Evolutionary conservation across 2,329 filamentous ascomycete genomes (phyloP).

Genomic region (Pestalotiopsis sp.): DNA sequence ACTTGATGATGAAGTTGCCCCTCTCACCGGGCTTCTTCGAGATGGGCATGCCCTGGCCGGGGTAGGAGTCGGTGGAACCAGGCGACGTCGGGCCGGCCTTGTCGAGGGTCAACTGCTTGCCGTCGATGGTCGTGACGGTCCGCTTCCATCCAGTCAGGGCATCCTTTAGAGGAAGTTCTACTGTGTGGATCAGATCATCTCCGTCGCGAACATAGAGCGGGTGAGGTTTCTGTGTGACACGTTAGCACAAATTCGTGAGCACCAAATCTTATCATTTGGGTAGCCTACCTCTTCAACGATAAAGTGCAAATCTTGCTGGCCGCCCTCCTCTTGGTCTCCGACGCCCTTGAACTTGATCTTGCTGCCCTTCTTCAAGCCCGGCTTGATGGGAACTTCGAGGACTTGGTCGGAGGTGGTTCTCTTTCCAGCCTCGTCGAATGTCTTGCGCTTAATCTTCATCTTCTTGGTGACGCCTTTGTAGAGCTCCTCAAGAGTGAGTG

Average conservation of each 20-base stretch:
- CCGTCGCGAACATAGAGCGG: slow-evolving; percentile 83
- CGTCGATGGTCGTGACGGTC: slow-evolving; percentile 92
- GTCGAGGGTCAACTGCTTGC: slow-evolving; percentile 78
- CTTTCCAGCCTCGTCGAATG: slow-evolving; percentile 84
- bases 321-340: slow-evolving; percentile 96
- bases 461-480: slow-evolving; percentile 90
- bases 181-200: slow-evolving; percentile 78
- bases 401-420: slow-evolving; percentile 86
- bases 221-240: slow-evolving; percentile 73
- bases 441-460: slow-evolving; percentile 98
- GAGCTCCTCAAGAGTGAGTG: slow-evolving; percentile 84
- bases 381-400: slow-evolving; percentile 92
- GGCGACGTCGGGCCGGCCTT: slow-evolving; percentile 86
- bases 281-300: slow-evolving; percentile 86
- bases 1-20: slow-evolving; percentile 85
- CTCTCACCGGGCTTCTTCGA: slow-evolving; percentile 85
- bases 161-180: slow-evolving; percentile 89
- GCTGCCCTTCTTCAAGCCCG: slow-evolving; percentile 91
- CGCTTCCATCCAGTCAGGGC: slow-evolving; percentile 91
- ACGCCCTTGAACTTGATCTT: slow-evolving; percentile 99
- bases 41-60: slow-evolving; percentile 89
- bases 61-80: slow-evolving; percentile 79
- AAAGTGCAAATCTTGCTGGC: slow-evolving; percentile 93
- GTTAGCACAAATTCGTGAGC: slow-evolving; percentile 38
- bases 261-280: not conserved